These are phyloP conservation scores for Penicillium chermesinum DNA, from an alignment of 495 filamentous ascomycete genomes.

Conservation along the genomic window DNA sequence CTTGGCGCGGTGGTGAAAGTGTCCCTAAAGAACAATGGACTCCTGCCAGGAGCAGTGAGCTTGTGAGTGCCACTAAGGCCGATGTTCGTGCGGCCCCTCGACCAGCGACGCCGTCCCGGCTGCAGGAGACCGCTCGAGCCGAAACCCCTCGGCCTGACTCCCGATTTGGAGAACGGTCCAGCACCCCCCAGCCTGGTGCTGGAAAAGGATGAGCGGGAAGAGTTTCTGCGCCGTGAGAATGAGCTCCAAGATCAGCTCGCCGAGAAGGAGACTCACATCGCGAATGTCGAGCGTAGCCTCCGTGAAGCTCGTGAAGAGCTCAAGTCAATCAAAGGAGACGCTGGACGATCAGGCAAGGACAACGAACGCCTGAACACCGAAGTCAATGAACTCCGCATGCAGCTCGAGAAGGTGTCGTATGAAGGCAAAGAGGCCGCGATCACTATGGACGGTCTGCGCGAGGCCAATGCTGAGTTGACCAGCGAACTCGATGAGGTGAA, in stretches of 20 bases:
- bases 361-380: conserved; percentile 82
- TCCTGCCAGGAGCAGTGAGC: conserved; percentile 54
- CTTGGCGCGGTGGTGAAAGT: conserved; percentile 81
- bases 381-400: conserved; percentile 89
- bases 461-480: conserved; percentile 90
- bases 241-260: conserved; percentile 94
- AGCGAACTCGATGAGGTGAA: conserved; percentile 91
- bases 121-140: conserved; percentile 48
- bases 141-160: conserved; percentile 75
- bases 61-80: conserved; percentile 49
- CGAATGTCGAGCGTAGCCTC: conserved; percentile 68
- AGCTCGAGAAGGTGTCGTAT: conserved; percentile 88
- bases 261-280: conserved; percentile 81
- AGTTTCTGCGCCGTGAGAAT: conserved; percentile 92
- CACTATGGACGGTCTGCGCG: conserved; percentile 95
- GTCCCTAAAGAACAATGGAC: conserved; percentile 86
- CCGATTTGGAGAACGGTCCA: conserved; percentile 77
- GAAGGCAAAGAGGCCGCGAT: conserved; percentile 95
- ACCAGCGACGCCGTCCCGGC: conserved; percentile 78
- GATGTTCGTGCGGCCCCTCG: conserved; percentile 53
- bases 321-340: conserved; percentile 71
- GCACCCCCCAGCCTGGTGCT: conserved; percentile 80
- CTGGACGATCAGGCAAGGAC: conserved; percentile 71
- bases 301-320: conserved; percentile 81
- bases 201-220: conserved; percentile 95